phyloP scores from a whole-genome alignment of 2,329 filamentous ascomycete species.

The Rutstroemia sp. region DNA sequence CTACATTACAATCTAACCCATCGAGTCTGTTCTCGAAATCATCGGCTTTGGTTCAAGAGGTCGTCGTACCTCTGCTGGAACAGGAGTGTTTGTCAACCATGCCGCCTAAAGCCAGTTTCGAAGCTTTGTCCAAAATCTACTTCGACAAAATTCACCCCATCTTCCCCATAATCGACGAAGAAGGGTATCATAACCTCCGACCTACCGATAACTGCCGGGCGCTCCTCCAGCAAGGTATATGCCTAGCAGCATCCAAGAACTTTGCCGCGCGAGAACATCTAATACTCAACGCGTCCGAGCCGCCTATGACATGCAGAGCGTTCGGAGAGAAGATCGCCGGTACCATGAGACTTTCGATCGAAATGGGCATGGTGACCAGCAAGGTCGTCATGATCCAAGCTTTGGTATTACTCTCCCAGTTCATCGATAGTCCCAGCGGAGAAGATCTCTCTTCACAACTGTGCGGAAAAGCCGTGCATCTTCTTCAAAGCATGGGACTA shows the following conservation, averaged over 20 bases:
- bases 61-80: conserved; percentile 21
- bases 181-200: conserved; percentile 29
- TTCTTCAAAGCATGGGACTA: conserved; percentile 48
- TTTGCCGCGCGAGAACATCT: conserved; percentile 39
- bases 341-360: conserved; percentile 31
- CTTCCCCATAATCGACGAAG: conserved; percentile 25
- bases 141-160: conserved; percentile 27
- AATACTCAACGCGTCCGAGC: conserved; percentile 9
- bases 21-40: conserved; percentile 17
- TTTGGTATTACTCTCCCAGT: conserved; percentile 48
- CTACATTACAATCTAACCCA: conserved; percentile 8
- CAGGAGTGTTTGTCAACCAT: conserved; percentile 35
- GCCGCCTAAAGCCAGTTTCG: conserved; percentile 41
- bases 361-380: conserved; percentile 46
- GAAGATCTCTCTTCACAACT: conserved; percentile 47
- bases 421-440: conserved; percentile 48
- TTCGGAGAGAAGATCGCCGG: conserved; percentile 20
- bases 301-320: conserved; percentile 13
- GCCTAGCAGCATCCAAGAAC: conserved; percentile 46
- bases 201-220: conserved; percentile 32
- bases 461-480: conserved; percentile 46
- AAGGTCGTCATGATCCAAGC: conserved; percentile 48
- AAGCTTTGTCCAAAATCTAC: conserved; percentile 36
- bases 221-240: conserved; percentile 44
- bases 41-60: conserved; percentile 14